These are phyloP conservation scores for Colletotrichum viniferum DNA, from an alignment of 2,329 filamentous ascomycete genomes.

Conservation along the genomic window DNA sequence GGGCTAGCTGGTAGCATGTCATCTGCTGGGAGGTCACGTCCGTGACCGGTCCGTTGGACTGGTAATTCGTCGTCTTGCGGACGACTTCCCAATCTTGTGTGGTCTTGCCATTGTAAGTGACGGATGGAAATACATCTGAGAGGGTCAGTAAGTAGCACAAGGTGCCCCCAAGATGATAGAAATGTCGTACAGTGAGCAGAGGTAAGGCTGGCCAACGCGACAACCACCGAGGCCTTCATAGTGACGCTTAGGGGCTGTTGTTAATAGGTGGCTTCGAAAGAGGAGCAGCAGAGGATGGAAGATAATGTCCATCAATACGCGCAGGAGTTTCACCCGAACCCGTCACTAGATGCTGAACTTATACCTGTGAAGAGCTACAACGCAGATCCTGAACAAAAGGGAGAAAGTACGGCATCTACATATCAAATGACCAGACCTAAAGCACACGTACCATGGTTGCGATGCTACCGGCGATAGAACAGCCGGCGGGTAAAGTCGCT, in stretches of 20 bases:
- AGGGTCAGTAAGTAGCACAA: not conserved
- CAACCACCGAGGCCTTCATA: conserved; percentile 23
- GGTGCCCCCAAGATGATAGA: not conserved
- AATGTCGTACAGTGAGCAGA: conserved; percentile 43
- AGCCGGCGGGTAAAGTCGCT: conserved; percentile 18
- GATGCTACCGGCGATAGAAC: conserved; percentile 23
- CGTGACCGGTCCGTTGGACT: conserved; percentile 53
- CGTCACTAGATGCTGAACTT: not conserved
- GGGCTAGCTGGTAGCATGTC: conserved; percentile 53
- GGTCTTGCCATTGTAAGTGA: conserved; percentile 33
- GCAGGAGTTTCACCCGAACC: not conserved
- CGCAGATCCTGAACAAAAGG: not conserved
- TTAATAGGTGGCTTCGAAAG: not conserved
- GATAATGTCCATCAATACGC: not conserved
- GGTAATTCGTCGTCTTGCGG: conserved; percentile 53
- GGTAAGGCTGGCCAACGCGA: conserved; percentile 30
- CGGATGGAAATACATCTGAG: conserved; percentile 45
- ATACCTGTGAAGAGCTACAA: not conserved
- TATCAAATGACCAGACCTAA: not conserved
- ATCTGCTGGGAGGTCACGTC: conserved; percentile 51
- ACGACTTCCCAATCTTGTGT: conserved; percentile 50
- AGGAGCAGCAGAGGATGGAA: not conserved
- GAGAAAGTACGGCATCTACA: not conserved
- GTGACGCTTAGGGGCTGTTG: not conserved
- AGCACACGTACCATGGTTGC: not conserved